phyloP scores from a whole-genome alignment of 257 asterid species.

The Ophiorrhiza pumila region DNA sequence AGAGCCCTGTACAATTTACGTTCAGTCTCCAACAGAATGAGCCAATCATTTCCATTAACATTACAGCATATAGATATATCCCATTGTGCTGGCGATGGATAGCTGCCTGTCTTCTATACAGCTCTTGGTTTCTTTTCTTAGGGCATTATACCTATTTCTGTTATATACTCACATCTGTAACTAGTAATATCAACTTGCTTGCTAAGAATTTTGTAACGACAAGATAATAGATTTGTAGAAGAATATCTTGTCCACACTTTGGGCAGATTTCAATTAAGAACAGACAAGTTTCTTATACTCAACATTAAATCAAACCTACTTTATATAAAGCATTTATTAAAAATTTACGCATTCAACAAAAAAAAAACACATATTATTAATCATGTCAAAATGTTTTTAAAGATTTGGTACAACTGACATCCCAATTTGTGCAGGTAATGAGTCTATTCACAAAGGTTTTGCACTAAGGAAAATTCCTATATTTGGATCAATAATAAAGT shows the following conservation, averaged over 20 bases:
- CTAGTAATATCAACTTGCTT: background rate
- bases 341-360: background rate
- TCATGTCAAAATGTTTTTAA: too few relatives aligned
- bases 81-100: background rate
- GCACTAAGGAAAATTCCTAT: background rate
- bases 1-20: too few relatives aligned
- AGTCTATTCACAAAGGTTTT: too few relatives aligned
- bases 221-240: too few relatives aligned
- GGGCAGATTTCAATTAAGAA: too few relatives aligned
- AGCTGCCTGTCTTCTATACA: background rate
- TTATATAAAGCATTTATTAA: background rate
- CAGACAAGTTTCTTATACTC: background rate
- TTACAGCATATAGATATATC: background rate
- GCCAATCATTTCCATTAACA: too few relatives aligned
- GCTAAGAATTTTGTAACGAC: background rate
- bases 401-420: background rate
- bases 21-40: background rate
- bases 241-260: too few relatives aligned
- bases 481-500: background rate
- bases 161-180: background rate
- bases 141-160: background rate
- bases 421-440: too few relatives aligned
- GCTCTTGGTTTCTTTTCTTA: background rate
- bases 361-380: background rate
- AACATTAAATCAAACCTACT: background rate